A percentile compares a stretch with the other conserved stretches of the same genome.
phyloP scores from a whole-genome alignment of 257 asterid genomes.

The Eucommia ulmoides region DNA sequence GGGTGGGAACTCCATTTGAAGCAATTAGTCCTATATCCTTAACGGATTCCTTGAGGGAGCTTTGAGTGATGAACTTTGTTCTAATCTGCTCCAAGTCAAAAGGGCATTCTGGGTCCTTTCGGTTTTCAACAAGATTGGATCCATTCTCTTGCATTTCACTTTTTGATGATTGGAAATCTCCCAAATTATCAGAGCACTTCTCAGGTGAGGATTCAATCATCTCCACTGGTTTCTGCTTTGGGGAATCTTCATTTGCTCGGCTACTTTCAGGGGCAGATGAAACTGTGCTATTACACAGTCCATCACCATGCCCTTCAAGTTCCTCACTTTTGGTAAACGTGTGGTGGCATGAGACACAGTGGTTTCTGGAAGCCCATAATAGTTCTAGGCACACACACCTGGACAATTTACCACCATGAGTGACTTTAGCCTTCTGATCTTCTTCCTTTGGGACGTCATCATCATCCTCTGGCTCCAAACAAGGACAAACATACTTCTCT shows the following conservation, averaged over 20 bases:
- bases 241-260: constrained; percentile 27
- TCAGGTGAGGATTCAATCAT: constrained; percentile 25
- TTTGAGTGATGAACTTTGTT: neutral
- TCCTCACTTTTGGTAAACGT: constrained; percentile 46
- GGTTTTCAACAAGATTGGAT: constrained; percentile 18
- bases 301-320: constrained; percentile 37
- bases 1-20: neutral
- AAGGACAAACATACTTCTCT: constrained; percentile 40
- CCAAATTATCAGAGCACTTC: constrained; percentile 15
- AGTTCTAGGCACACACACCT: constrained; percentile 85
- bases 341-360: constrained; percentile 65
- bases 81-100: constrained; percentile 10
- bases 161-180: constrained; percentile 20
- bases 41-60: neutral
- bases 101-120: constrained; percentile 36
- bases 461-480: constrained; percentile 20
- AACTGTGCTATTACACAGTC: constrained; percentile 28
- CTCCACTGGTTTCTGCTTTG: constrained; percentile 30
- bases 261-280: constrained; percentile 25
- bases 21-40: neutral
- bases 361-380: constrained; percentile 55
- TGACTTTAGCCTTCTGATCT: constrained; percentile 17
- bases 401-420: constrained; percentile 23
- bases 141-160: constrained; percentile 30
- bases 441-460: constrained; percentile 16